Base-by-base conservation (phyloP, 345 rosid genomes). In the Excoecaria agallocha region DNA sequence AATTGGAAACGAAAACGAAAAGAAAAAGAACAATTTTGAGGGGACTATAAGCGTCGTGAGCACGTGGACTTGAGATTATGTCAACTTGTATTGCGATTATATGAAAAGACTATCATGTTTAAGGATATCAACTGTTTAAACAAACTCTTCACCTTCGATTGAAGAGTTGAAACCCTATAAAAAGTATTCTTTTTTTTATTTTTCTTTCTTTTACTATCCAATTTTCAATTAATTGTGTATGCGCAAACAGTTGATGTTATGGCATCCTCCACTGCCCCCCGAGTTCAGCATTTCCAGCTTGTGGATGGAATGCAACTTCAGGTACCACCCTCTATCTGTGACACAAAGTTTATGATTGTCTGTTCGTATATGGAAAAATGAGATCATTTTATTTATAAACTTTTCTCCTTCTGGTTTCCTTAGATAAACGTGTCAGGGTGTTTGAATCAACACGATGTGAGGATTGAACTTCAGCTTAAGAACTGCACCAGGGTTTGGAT, bases 221-320 rank as follows among this genome's bases (percentile, higher is more conserved):
- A n/a, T 12, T 45, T 35, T 19, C 35, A 3, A 17, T 37, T n/a
- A 17, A 46, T 49, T 49, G 51, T 68, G 4, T 35, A 43, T 60
- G 52, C 38, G 17, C 65, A 54, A 78, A 62, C 71, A 79, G 79
- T 51, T 76, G 25, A 35, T 41, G 12, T 7, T 70, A 89, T 87
- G 93, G 88, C 89, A 45, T 75, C 90, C 76, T 66, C 85, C 5
- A 79, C 64, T 73, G 73, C 78, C 30, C 80, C 80, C 50, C 61
- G 80, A 74, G 63, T 75, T 58, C 82, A 78, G 51, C 72, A 69
- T 55, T 89, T 89, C 79, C 86, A 89, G 84, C 89, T 87, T 17
- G 75, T 84, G 59, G 89, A 84, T 72, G 88, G 87, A 35, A 89
- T 87, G 84, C 86, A 87, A 75, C 89, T 89, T 75, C 84, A 81